Base-by-base conservation (phyloP, 805 yeast genomes). In the Zygoascus bituminiphila region DNA sequence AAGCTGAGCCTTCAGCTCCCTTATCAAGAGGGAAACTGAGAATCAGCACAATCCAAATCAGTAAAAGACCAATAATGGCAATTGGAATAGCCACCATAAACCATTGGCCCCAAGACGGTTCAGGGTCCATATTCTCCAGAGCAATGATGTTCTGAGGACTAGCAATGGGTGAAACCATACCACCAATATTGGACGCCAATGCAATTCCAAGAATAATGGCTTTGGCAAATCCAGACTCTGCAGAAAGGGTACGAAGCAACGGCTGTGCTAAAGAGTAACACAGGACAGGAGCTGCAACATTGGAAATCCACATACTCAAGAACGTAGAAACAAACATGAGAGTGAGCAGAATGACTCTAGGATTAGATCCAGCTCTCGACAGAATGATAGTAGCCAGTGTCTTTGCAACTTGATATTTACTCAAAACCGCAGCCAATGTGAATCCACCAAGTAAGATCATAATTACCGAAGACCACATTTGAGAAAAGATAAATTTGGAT, bases 81-180 rank as follows among this genome's bases (percentile, higher is more conserved):
- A 89, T 88, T 0, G 98, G 98, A 17, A 89, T 66, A 0, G 96
- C 78, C 42, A 91, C 78, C 6, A 82, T 79, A 64, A 91, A 93
- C 98, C 98, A 91, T 62, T 87, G 84, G 9, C 82, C 81, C 98
- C 98, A 91, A 43, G 83, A 79, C 1, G 82, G 81, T 48, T 76
- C 81, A 1, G 94, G 95, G 49, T 73, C 74, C 98, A 91, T 91
- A 56, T 82, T 71, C 49, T 87, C 89, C 45, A 91, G 74, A 1
- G 96, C 95, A 58, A 91, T 81, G 53, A 91, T 86, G 64, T 91
- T 91, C 62, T 91, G 98, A 1, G 98, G 98, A 2, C 96, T 87
- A 1, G 97, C 89, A 60, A 91, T 91, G 6, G 98, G 98, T 3
- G 96, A 87, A 0, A 96, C 84, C 95, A 89, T 91, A 55, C 98